phyloP scores from a whole-genome alignment of 371 early-diverging fungal species.

The Amoeboaphelidium protococcarum region DNA sequence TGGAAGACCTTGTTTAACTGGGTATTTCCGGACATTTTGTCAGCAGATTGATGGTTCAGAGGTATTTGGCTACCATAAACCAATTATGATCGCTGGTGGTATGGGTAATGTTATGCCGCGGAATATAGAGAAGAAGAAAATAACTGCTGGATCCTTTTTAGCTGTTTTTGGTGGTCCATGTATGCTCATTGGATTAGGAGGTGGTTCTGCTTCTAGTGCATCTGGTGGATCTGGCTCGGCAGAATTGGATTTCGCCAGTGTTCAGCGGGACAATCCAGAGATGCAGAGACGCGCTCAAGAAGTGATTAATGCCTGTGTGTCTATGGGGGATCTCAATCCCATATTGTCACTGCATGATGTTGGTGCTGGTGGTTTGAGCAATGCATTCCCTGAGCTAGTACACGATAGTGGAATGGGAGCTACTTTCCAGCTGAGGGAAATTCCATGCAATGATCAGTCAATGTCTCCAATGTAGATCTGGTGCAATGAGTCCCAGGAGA shows the following conservation, averaged over 20 bases:
- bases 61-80: constrained; percentile 87
- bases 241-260: constrained; percentile 81
- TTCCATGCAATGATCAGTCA: constrained; percentile 59
- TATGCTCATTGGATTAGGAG: constrained; percentile 92
- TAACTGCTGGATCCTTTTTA: constrained; percentile 48
- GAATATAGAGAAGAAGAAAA: constrained; percentile 56
- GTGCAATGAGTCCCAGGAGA: constrained; percentile 95
- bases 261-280: constrained; percentile 91
- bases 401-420: constrained; percentile 80
- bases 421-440: constrained; percentile 51
- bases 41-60: constrained; percentile 21
- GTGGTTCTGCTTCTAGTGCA: constrained; percentile 90
- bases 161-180: constrained; percentile 83
- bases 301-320: constrained; percentile 76
- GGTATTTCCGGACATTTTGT: constrained; percentile 85
- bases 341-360: constrained; percentile 87
- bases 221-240: constrained; percentile 59
- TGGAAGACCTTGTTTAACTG: constrained; percentile 76
- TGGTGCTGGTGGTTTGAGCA: constrained; percentile 90
- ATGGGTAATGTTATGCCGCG: constrained; percentile 62
- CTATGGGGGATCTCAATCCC: constrained; percentile 49
- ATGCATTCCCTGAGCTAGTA: constrained; percentile 87
- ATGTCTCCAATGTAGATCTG: constrained; percentile 96
- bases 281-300: constrained; percentile 88
- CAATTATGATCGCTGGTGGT: constrained; percentile 95